Base-by-base conservation (phyloP, 805 yeast genomes). In the Hanseniaspora singularis region DNA sequence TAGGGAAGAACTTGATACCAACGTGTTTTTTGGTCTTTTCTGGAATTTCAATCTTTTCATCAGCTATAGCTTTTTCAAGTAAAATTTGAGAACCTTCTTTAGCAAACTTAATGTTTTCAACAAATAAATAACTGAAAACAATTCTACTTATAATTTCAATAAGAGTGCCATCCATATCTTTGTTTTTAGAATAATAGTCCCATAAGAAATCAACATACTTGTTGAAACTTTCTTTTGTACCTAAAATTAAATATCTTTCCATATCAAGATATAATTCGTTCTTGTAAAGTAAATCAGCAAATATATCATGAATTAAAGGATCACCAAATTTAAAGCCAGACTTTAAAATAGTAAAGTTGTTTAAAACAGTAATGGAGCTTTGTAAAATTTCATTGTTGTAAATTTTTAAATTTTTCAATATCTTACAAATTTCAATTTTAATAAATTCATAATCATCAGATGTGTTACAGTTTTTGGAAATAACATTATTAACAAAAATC, bases 171-270 rank as follows among this genome's bases (percentile, higher is more conserved):
- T 56, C 57, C 5, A 33, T 32, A 15, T 33, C 40, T 6, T 51
- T 51, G n/a, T 51, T 50, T 46, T 63, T 65, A 12, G 40, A 14
- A 38, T 59, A 71, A 79, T 80, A 76, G 26, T 61, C 58, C 68
- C 70, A 69, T 9, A 66, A 49, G 33, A 68, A 55, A 7, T 67
- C 63, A 42, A 62, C 67, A 56, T 75, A 73, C 46, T 70, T 66
- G 0, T 74, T 70, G 46, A 70, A 51, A n/a, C 74, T 66, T 38
- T 73, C 77, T 42, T 66, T 63, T 6, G 81, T 77, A 1, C 94
- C 94, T 52, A 78, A 65, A 12, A 83, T 64, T 52, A 83, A 67
- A 56, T 80, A 82, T 55, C 75, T 70, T 62, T 83, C 94, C n/a
- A 88, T 83, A 47, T 77, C 79, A 47, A 76, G 71, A 30, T 71